phyloP scores from a whole-genome alignment of 2,329 filamentous ascomycete genomes.

The Epichloe glyceriae region DNA sequence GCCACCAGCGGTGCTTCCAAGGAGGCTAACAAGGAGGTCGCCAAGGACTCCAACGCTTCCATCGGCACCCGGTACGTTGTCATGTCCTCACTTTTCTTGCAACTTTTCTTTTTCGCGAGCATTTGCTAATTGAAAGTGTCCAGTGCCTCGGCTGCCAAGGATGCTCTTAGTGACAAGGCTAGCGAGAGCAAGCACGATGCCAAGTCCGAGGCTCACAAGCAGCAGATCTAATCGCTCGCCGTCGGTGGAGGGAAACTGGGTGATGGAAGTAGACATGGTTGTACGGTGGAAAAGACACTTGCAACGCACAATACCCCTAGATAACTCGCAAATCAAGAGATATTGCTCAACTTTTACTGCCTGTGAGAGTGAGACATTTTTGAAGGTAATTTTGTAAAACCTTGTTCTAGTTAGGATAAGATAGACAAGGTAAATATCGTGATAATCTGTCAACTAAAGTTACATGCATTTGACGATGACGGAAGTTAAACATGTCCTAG shows the following conservation, averaged over 20 bases:
- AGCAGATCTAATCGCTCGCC: slow-evolving; percentile 20
- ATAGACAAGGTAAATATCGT: no score
- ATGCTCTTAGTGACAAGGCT: slow-evolving; percentile 33
- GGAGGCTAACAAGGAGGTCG: slow-evolving; percentile 57
- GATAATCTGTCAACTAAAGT: fast-evolving
- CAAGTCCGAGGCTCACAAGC: slow-evolving; percentile 30
- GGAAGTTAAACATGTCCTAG: neutral
- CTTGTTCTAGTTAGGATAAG: no score
- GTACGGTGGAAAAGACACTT: neutral
- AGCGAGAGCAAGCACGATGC: slow-evolving; percentile 26
- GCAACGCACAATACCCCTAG: slow-evolving; percentile 7
- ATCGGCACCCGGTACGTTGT: slow-evolving; percentile 37
- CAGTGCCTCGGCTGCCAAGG: slow-evolving; percentile 36
- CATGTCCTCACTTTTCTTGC: neutral
- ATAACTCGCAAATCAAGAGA: slow-evolving; percentile 2
- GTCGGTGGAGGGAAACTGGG: neutral
- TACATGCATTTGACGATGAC: neutral
- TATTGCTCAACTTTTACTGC: neutral
- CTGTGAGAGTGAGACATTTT: neutral
- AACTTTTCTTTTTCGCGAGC: fast-evolving
- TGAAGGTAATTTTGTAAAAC: fast-evolving
- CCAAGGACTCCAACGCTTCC: slow-evolving; percentile 45
- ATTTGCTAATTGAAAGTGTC: slow-evolving; percentile 5
- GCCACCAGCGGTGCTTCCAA: slow-evolving; percentile 43
- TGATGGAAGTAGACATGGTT: neutral